phyloP scores from a whole-genome alignment of 2,329 filamentous ascomycete genomes.

The Diplodia corticola region DNA sequence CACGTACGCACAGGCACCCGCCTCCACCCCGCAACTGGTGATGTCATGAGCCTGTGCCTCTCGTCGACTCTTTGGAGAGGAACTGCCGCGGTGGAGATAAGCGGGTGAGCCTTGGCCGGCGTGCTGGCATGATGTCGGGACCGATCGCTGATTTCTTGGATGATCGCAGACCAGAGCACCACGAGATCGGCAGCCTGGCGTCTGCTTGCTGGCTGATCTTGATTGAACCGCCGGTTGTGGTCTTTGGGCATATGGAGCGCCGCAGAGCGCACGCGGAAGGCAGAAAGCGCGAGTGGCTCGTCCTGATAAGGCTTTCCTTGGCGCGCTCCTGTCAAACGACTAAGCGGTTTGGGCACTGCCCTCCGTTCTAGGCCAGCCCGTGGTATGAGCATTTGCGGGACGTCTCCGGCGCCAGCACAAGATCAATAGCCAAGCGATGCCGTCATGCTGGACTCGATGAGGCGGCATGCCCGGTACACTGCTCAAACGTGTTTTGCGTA shows the following conservation, averaged over 20 bases:
- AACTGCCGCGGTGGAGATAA: background rate
- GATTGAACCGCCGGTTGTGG: background rate
- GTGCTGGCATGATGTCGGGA: background rate
- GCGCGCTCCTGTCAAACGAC: background rate
- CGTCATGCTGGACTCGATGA: too few relatives aligned
- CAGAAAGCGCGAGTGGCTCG: background rate
- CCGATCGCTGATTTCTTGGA: background rate
- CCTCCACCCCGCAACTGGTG: background rate
- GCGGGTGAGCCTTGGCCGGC: background rate
- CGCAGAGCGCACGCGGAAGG: too few relatives aligned
- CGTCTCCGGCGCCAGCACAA: too few relatives aligned
- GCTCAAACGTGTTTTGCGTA: background rate
- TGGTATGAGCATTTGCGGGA: too few relatives aligned
- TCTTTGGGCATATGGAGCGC: background rate
- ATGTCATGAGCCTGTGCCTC: background rate
- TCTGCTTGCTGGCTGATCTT: background rate
- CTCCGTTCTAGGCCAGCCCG: too few relatives aligned
- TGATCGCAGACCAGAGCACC: background rate
- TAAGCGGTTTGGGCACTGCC: too few relatives aligned
- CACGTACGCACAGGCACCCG: background rate
- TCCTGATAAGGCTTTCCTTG: slow-evolving; percentile 1
- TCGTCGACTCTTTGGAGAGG: background rate
- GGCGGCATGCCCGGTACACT: too few relatives aligned
- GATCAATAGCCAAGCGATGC: too few relatives aligned
- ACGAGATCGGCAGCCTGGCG: background rate